Conservation (phyloP, 148 eudicot species). For the Vaccinium myrtillus region DNA sequence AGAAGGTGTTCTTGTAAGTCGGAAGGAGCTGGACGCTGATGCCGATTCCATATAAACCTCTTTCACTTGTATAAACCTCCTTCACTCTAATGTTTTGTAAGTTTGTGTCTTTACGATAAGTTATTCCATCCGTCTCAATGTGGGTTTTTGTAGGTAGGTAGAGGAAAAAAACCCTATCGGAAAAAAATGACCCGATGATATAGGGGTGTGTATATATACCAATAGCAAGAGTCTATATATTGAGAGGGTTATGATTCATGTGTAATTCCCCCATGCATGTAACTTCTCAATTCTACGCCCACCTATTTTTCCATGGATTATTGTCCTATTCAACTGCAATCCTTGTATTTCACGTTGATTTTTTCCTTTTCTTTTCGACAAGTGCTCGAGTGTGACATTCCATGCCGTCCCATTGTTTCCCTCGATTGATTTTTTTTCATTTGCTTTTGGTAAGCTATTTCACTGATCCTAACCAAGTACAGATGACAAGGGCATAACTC, state of each 20-base stretch:
- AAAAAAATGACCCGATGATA: too few relatives aligned
- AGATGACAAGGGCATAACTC: too few relatives aligned
- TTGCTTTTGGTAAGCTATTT: too few relatives aligned
- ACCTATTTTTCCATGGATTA: background rate
- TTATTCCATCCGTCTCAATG: too few relatives aligned
- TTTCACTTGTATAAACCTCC: background rate
- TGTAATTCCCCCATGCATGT: background rate
- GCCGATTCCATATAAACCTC: conserved; percentile 23
- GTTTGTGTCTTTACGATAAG: background rate
- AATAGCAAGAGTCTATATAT: too few relatives aligned
- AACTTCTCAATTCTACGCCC: background rate
- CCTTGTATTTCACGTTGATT: background rate
- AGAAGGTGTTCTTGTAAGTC: conserved; percentile 62
- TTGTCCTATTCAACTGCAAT: background rate
- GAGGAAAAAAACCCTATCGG: background rate
- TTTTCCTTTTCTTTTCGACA: background rate
- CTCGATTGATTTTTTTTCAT: too few relatives aligned
- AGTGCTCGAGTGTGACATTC: background rate
- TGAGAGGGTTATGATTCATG: background rate
- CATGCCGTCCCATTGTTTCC: background rate
- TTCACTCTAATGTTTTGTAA: background rate
- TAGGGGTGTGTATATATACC: too few relatives aligned
- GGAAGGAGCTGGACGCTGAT: conserved; percentile 54
- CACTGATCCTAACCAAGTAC: too few relatives aligned
- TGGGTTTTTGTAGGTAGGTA: background rate